Percentiles rank a stretch among this genome's conserved stretches.
These are phyloP conservation scores for Leccinum variicolor DNA, from an alignment of 768 basidiomycete species.

Conservation along the genomic window DNA sequence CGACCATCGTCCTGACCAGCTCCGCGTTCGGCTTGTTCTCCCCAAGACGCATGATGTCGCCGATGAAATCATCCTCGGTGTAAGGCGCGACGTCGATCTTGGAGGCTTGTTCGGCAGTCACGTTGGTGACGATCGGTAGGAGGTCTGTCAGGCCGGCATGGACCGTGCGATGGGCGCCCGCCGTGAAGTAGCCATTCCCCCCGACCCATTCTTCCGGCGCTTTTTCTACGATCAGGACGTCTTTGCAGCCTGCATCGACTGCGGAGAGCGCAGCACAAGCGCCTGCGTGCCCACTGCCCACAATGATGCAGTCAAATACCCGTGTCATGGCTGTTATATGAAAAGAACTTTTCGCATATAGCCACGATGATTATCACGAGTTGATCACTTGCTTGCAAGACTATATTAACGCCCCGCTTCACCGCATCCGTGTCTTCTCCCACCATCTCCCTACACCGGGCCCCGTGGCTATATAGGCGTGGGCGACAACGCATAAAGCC, in stretches of 20 bases:
- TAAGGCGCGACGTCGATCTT: slow-evolving; percentile 60
- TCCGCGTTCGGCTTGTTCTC: slow-evolving; percentile 45
- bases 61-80: slow-evolving; percentile 48
- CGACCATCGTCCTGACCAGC: slow-evolving; percentile 52
- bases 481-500: slow-evolving; percentile 10
- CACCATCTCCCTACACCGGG: too few species aligned
- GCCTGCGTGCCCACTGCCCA: slow-evolving; percentile 68
- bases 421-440: too few species aligned
- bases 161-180: slow-evolving; percentile 63
- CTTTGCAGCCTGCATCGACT: slow-evolving; percentile 52
- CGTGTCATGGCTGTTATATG: slow-evolving; percentile 8
- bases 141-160: slow-evolving; percentile 61
- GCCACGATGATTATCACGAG: too few species aligned
- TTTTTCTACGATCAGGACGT: slow-evolving; percentile 65
- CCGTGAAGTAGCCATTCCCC: slow-evolving; percentile 72
- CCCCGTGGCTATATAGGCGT: not conserved
- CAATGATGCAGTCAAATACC: slow-evolving; percentile 53
- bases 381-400: too few species aligned
- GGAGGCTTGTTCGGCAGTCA: slow-evolving; percentile 37
- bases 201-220: slow-evolving; percentile 62
- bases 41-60: slow-evolving; percentile 61
- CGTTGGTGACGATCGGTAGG: slow-evolving; percentile 50
- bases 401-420: too few species aligned
- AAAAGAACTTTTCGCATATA: not conserved
- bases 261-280: slow-evolving; percentile 63